Conservation (phyloP, 805 yeast genomes). For the Saccharomycopsis lassenensis region DNA sequence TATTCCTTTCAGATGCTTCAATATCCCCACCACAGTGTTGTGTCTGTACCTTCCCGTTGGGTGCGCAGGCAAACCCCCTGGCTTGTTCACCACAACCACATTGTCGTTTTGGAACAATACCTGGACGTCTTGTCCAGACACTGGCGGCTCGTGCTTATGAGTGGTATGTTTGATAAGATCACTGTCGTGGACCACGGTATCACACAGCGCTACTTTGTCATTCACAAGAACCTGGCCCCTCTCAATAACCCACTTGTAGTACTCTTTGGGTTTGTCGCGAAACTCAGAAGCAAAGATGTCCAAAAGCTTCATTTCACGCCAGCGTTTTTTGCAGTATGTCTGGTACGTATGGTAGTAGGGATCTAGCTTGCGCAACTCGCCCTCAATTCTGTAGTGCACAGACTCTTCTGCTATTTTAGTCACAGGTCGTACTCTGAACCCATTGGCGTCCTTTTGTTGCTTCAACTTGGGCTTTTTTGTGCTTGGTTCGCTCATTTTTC, state of each 20-base stretch:
- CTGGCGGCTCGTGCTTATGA: slow-evolving; percentile 89
- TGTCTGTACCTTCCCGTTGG: slow-evolving; percentile 83
- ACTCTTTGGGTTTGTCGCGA: slow-evolving; percentile 59
- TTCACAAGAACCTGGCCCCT: slow-evolving; percentile 72
- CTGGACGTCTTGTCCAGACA: slow-evolving; percentile 37
- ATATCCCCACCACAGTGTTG: slow-evolving; percentile 63
- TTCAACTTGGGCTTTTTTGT: background rate
- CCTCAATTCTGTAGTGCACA: slow-evolving; percentile 31
- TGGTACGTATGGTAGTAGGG: slow-evolving; percentile 87
- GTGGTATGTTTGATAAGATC: slow-evolving; percentile 68
- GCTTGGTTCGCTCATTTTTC: too few relatives aligned
- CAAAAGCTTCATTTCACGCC: slow-evolving; percentile 74
- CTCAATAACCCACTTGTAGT: slow-evolving; percentile 44
- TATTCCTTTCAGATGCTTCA: slow-evolving; percentile 57
- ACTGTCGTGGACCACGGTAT: slow-evolving; percentile 66
- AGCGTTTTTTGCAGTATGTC: slow-evolving; percentile 83
- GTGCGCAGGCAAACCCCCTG: slow-evolving; percentile 91
- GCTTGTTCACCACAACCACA: slow-evolving; percentile 79
- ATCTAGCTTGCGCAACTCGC: slow-evolving; percentile 55
- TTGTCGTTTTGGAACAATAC: slow-evolving; percentile 67
- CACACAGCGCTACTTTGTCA: slow-evolving; percentile 48
- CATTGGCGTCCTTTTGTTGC: slow-evolving; percentile 5
- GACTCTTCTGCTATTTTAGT: slow-evolving; percentile 1
- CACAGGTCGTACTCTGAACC: slow-evolving; percentile 7
- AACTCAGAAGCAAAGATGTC: slow-evolving; percentile 82